These are phyloP conservation scores for Starmerella cellae DNA, from an alignment of 805 yeast genomes.

Conservation along the genomic window DNA sequence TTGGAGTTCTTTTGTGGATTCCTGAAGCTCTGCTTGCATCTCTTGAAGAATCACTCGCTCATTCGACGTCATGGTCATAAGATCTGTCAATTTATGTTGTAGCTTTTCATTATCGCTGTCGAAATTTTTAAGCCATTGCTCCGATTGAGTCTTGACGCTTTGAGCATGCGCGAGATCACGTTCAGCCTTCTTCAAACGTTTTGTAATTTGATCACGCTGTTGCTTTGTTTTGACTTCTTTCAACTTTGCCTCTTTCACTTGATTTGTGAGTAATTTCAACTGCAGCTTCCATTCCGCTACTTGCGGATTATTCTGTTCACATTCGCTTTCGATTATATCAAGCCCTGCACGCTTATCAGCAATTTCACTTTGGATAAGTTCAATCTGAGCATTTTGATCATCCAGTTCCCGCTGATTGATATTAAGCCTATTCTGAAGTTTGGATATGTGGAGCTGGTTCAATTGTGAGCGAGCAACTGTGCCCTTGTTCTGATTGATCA, in stretches of 20 bases:
- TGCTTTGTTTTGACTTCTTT: slow-evolving; percentile 63
- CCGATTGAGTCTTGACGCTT: slow-evolving; percentile 31
- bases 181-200: slow-evolving; percentile 29
- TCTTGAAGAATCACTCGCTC: slow-evolving; percentile 38
- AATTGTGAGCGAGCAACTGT: slow-evolving; percentile 41
- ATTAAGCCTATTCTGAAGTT: neutral
- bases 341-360: slow-evolving; percentile 17
- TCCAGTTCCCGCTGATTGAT: slow-evolving; percentile 2
- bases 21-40: slow-evolving; percentile 52
- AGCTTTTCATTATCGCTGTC: slow-evolving; percentile 27
- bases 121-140: slow-evolving; percentile 30
- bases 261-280: slow-evolving; percentile 24
- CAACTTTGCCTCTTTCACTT: slow-evolving; percentile 35
- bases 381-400: slow-evolving; percentile 32
- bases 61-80: slow-evolving; percentile 36
- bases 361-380: slow-evolving; percentile 20
- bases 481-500: slow-evolving; percentile 51
- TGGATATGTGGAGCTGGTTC: slow-evolving; percentile 32
- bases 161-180: slow-evolving; percentile 28
- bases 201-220: slow-evolving; percentile 49
- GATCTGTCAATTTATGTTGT: slow-evolving; percentile 32
- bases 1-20: slow-evolving; percentile 58
- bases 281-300: slow-evolving; percentile 22
- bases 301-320: neutral
- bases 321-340: neutral